Evolutionary conservation across 805 yeast species (phyloP), one percentile per base, ranked within the genome.

Genomic region (Candida insectorum): DNA sequence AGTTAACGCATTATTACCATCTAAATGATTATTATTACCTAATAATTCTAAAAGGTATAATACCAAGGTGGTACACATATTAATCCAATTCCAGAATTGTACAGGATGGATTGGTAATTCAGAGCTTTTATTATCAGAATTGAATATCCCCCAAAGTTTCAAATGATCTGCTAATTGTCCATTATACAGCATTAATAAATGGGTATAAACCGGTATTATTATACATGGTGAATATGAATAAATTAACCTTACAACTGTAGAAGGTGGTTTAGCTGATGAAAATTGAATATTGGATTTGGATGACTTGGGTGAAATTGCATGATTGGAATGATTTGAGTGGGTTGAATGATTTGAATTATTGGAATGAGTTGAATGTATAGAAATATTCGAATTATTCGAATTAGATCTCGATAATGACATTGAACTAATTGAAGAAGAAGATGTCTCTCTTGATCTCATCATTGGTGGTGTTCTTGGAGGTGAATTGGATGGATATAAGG

Each of bases 11-110:
- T 60, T 53, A 24, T 45, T 48, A 16, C 57, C 56, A 16, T 52
- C 52, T 13, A 57, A 36, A 26, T 51, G 47, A 21, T 51, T 50
- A 32, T 51, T 48, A 40, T 60, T 58, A 12, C 70, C 68, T 45
- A 79, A 58, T 39, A 91, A 65, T 60, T 91, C 98, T 29, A 84
- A 67, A 19, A 82, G 79, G 58, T 91, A 91, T 17, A 93, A 66
- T n/a, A 78, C 64, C 36, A 93, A 62, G 8, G 95, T 84, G 33
- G 82, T 73, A 45, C 82, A 79, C 67, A 91, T 85, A 54, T 91
- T 91, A 38, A 85, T 75, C 97, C 97, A 91, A 49, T 89, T 86
- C 97, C 98, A 91, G 54, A 93, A 85, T 49, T 87, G 88, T 86
- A 95, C 84, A n/a, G 96, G 82, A 53, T 80, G 78, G 17, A 73